Conservation (phyloP, 768 basidiomycete genomes). For the Agaricus blazei region DNA sequence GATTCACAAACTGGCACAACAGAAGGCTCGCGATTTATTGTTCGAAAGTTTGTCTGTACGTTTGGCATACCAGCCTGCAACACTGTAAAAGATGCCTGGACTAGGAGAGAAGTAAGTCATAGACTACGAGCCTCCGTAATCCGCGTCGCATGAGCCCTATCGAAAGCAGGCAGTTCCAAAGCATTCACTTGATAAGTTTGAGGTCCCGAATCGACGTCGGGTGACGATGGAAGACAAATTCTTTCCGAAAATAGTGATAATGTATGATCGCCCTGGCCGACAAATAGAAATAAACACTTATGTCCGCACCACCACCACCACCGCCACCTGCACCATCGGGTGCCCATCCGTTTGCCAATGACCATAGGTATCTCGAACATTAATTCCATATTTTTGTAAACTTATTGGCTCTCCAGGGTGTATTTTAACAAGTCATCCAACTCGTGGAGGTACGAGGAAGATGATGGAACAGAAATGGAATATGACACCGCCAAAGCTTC, state of each 20-base stretch:
- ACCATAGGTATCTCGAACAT: slow-evolving; percentile 50
- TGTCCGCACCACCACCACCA: slow-evolving; percentile 45
- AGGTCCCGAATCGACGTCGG: background rate
- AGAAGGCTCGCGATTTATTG: no score
- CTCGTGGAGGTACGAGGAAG: slow-evolving; percentile 88
- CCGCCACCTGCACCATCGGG: slow-evolving; percentile 49
- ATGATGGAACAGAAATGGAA: slow-evolving; percentile 88
- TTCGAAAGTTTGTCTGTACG: no score
- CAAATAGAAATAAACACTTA: slow-evolving; percentile 41
- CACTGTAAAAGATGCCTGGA: no score
- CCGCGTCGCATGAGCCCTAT: no score
- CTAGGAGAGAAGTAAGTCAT: no score
- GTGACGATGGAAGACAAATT: no score
- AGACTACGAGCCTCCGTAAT: no score
- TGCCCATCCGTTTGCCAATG: slow-evolving; percentile 68
- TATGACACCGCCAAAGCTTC: slow-evolving; percentile 70
- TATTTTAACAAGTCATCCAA: slow-evolving; percentile 71
- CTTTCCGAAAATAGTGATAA: background rate
- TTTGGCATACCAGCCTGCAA: no score
- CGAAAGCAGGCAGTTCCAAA: no score
- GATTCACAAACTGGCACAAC: background rate
- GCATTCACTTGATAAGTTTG: no score
- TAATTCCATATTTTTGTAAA: slow-evolving; percentile 13
- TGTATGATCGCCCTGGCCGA: slow-evolving; percentile 2
- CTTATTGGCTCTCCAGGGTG: slow-evolving; percentile 39